Base-by-base conservation (phyloP, 306 rosid species). In the Lathyrus oleraceus region DNA sequence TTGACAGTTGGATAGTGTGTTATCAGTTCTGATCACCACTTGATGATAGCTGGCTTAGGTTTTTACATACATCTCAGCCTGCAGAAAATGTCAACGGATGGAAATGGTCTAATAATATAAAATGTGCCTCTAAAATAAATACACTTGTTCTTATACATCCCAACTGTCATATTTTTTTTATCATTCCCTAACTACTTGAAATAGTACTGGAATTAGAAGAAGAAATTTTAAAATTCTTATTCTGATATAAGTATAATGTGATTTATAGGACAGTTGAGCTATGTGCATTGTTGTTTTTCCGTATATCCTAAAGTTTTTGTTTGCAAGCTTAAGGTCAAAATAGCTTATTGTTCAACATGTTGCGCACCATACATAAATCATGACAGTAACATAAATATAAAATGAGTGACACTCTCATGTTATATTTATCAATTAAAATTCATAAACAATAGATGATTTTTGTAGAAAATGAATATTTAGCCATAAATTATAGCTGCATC, bases 51-150 rank as follows among this genome's bases (percentile, higher is more conserved):
- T 53, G 13, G 15, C n/a, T 38, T 5, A 44, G 19, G 25, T 61
- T 1, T 30, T 42, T 66, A 23, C 42, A 39, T 68, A 16, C 47
- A 42, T 42, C n/a, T 3, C 28, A 67, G 52, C 73, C 35, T 57
- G 44, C 38, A 16, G 23, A n/a, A 35, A 28, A 59, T 21, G 75
- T 79, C 79, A 67, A 14, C 6, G 12, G 5, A 52, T 62, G 67
- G 67, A 77, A 64, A 70, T 61, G 61, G 67, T 78, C 74, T 13
- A 13, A 25, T 12, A 25, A 1, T n/a, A 10, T 54, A 54, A 40
- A 61, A 62, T 0, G 10, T n/a, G 53, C 20, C 62, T 61, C 51
- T 47, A 14, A 44, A 44, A n/a, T 19, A 36, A 1, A 23, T 14
- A 54, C 58, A 47, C 23, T 40, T 53, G 53, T 56, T 23, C 11